Evolutionary conservation across 495 filamentous ascomycete species (phyloP), one percentile per base, ranked within the genome.

Genomic region (Schizothecium vesticola): DNA sequence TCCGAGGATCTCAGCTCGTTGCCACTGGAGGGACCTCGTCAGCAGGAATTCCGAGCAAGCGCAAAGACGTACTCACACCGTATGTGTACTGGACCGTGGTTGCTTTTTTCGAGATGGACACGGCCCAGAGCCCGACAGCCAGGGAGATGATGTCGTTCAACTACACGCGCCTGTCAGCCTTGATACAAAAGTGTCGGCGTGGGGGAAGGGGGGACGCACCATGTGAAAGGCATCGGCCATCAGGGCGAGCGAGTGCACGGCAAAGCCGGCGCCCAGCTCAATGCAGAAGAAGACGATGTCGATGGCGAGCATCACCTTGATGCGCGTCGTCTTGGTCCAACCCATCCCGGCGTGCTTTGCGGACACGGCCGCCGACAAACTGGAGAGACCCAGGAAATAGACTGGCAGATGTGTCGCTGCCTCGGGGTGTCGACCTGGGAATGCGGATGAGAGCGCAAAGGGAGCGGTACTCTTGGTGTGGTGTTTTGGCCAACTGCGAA

Each of bases 181-280:
- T 21, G 59, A 24, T 55, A 22, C 21, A 3, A 1, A 2, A 60
- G 24, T 36, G 8, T 22, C 56, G 56, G 28, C 1, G 11, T 23
- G 28, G 8, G 1, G 7, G 23, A 59, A 25, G 26, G 59, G 55
- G 16, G 23, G 58, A 65, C 83, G 71, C 75, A 94, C 91, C 95
- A 99, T 99, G 74, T 99, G 95, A 81, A 98, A 99, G 66, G 95
- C 92, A 82, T 99, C 95, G 51, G 95, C 95, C 74, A 96, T 91
- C 65, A 99, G 85, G 21, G 95, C 95, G 69, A 99, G 87, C 28
- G 95, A 98, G 72, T 92, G 89, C 64, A 96, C 93, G 56, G 86
- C 79, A 79, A 95, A 92, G 64, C 95, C 95, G 61, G 91, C 88
- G 23, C 88, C 89, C 61, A 99, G 80, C 78, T 99, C 95, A 16